phyloP scores from a whole-genome alignment of 106 monocot genomes.

The Dendrobium chrysotoxum region DNA sequence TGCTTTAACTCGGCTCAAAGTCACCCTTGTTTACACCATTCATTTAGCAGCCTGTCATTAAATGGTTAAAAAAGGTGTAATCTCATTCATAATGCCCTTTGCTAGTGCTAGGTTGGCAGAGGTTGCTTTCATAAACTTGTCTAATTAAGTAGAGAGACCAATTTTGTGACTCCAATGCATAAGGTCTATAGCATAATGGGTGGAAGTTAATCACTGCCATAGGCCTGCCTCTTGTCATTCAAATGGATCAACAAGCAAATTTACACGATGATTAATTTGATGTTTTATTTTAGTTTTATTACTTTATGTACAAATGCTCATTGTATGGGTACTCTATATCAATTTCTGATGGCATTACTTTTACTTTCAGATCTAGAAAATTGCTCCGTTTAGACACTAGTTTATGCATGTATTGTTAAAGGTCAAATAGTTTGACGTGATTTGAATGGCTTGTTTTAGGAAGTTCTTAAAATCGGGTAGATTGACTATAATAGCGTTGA shows the following conservation, averaged over 20 bases:
- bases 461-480: neutral
- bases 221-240: neutral
- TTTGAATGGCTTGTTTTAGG: neutral
- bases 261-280: neutral
- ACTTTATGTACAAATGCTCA: neutral
- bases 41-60: too few species aligned
- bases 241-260: neutral
- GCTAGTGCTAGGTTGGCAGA: too few species aligned
- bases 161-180: too few species aligned
- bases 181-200: neutral
- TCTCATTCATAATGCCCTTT: too few species aligned
- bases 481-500: neutral
- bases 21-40: too few species aligned
- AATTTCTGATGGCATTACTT: neutral
- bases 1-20: too few species aligned
- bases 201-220: neutral
- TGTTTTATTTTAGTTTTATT: neutral
- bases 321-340: neutral
- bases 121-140: too few species aligned
- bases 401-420: neutral
- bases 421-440: neutral
- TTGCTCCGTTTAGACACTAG: neutral
- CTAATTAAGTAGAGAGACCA: too few species aligned
- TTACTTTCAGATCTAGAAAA: neutral
- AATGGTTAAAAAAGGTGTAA: too few species aligned